Evolutionary conservation across 2,329 filamentous ascomycete species (phyloP).

Genomic region (Uncinocarpus reesii): DNA sequence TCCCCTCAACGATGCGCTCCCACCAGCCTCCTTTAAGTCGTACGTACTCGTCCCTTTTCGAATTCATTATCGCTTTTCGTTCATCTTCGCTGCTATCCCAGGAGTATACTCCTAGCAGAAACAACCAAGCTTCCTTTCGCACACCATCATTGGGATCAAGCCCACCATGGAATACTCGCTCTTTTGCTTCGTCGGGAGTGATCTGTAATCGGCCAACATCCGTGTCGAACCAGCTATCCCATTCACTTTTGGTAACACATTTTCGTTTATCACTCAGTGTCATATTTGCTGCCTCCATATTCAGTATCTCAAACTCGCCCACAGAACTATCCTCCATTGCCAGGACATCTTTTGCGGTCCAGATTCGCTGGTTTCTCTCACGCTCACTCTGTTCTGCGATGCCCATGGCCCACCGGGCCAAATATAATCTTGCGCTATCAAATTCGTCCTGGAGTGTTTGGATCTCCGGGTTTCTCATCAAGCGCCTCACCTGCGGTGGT

Average conservation of each 20-base stretch:
- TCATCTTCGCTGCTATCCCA: constrained; percentile 89
- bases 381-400: constrained; percentile 93
- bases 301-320: constrained; percentile 88
- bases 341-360: constrained; percentile 84
- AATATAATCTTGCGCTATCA: constrained; percentile 85
- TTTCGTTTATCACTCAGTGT: constrained; percentile 67
- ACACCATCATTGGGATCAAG: constrained; percentile 82
- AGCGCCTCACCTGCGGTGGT: constrained; percentile 72
- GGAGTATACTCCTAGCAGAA: constrained; percentile 78
- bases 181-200: constrained; percentile 87
- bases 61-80: constrained; percentile 70
- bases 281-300: constrained; percentile 62
- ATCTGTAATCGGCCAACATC: constrained; percentile 63
- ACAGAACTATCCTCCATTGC: constrained; percentile 92
- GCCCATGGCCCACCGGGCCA: constrained; percentile 96
- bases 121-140: constrained; percentile 93
- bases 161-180: constrained; percentile 92
- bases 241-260: constrained; percentile 70
- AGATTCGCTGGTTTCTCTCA: constrained; percentile 75
- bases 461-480: constrained; percentile 86
- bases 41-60: constrained; percentile 83
- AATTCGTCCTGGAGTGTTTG: constrained; percentile 95
- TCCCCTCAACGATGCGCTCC: constrained; percentile 78
- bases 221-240: constrained; percentile 79
- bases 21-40: constrained; percentile 92